Conservation (phyloP, 2,329 filamentous ascomycete species). For the Pseudocercospora ulei region DNA sequence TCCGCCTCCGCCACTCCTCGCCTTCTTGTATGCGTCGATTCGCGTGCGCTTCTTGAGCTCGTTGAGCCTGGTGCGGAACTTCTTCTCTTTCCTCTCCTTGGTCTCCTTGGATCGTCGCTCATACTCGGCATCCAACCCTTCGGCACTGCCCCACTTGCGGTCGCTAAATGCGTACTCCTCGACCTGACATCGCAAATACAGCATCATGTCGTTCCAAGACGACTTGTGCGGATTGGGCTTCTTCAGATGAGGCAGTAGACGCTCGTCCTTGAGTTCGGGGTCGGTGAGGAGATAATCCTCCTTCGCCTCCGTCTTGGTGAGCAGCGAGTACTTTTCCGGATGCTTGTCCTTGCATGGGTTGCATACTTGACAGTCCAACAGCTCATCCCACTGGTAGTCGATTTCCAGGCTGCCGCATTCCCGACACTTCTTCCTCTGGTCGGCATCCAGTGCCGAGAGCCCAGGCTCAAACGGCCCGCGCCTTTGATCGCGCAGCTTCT, state of each 20-base stretch:
- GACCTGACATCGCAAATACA: conserved; percentile 86
- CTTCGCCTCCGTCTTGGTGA: conserved; percentile 93
- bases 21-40: conserved; percentile 76
- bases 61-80: conserved; percentile 79
- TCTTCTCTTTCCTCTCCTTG: conserved; percentile 77
- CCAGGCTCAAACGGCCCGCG: conserved; percentile 81
- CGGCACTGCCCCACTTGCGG: conserved; percentile 81
- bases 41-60: conserved; percentile 89
- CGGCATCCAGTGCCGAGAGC: conserved; percentile 58
- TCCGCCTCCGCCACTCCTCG: conserved; percentile 47
- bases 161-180: conserved; percentile 79
- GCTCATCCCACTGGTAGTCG: conserved; percentile 88
- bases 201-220: conserved; percentile 98
- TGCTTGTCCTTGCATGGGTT: conserved; percentile 74
- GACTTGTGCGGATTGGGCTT: conserved; percentile 91
- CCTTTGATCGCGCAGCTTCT: conserved; percentile 61
- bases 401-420: conserved; percentile 81
- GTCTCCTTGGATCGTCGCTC: conserved; percentile 67
- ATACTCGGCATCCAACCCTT: conserved; percentile 81
- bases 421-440: conserved; percentile 58
- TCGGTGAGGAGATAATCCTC: conserved; percentile 95
- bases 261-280: conserved; percentile 80
- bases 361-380: conserved; percentile 68
- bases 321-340: conserved; percentile 84
- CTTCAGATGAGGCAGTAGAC: conserved; percentile 76